Conservation (phyloP, 441 rosid genomes). For the Brassica balearica region DNA sequence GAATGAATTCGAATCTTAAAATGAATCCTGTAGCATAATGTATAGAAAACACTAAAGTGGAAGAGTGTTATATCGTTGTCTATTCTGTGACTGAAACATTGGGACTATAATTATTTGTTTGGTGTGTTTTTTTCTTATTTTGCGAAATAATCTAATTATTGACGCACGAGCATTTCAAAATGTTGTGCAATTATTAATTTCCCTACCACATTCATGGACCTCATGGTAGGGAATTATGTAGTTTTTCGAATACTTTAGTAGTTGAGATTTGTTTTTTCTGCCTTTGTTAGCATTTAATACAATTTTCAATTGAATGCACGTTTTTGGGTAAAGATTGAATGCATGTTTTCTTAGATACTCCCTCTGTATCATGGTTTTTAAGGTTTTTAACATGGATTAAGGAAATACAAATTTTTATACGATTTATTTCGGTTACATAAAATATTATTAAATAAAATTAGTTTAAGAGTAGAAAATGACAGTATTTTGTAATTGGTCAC, state of each 20-base stretch:
- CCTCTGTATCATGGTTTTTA: too few relatives aligned
- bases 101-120: conserved; percentile 11
- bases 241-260: neutral
- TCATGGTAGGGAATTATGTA: conserved; percentile 7
- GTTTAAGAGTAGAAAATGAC: too few relatives aligned
- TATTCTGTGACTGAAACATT: neutral
- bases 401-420: too few relatives aligned
- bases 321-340: too few relatives aligned
- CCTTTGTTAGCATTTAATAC: neutral
- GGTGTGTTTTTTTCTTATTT: conserved; percentile 31
- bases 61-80: conserved; percentile 26
- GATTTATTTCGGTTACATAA: too few relatives aligned
- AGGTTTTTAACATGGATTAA: too few relatives aligned
- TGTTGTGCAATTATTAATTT: conserved; percentile 27
- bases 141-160: conserved; percentile 28
- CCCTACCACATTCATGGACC: conserved; percentile 33
- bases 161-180: conserved; percentile 40
- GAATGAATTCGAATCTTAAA: conserved; percentile 32
- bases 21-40: conserved; percentile 19
- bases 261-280: neutral
- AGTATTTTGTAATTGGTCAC: too few relatives aligned
- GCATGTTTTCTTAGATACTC: neutral
- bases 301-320: too few relatives aligned
- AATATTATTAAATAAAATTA: too few relatives aligned
- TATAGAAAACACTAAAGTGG: conserved; percentile 18